A percentile compares a stretch with the other conserved stretches of the same genome.
phyloP scores from a whole-genome alignment of 768 basidiomycete species.

The Calocybe cyanea region DNA sequence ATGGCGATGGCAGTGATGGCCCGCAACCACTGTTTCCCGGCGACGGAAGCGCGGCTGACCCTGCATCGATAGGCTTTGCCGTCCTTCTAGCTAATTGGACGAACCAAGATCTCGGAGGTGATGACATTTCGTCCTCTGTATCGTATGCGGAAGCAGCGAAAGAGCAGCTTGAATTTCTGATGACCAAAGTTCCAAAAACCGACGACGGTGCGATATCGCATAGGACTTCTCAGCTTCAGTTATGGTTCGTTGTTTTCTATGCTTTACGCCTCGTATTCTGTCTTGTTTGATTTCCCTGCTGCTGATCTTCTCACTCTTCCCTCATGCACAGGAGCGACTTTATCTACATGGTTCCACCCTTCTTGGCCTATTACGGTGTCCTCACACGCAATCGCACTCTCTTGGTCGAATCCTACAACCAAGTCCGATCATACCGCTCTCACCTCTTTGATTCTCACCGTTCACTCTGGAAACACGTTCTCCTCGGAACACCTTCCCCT shows the following conservation, averaged over 20 bases:
- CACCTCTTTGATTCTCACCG: slow-evolving; percentile 44
- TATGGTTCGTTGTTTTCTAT: slow-evolving; percentile 47
- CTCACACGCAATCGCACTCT: slow-evolving; percentile 52
- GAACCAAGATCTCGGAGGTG: slow-evolving; percentile 31
- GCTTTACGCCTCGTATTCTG: not conserved
- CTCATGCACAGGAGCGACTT: slow-evolving; percentile 60
- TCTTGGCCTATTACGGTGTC: slow-evolving; percentile 81
- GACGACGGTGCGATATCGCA: slow-evolving; percentile 82
- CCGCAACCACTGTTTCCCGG: slow-evolving; percentile 56
- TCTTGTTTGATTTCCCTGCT: too few relatives aligned
- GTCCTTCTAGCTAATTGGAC: slow-evolving; percentile 59
- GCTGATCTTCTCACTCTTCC: too few relatives aligned
- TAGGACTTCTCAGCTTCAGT: slow-evolving; percentile 60
- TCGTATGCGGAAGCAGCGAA: slow-evolving; percentile 56
- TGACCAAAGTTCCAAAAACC: slow-evolving; percentile 55
- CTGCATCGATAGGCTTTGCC: slow-evolving; percentile 71
- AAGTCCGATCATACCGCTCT: slow-evolving; percentile 67
- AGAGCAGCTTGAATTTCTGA: slow-evolving; percentile 63
- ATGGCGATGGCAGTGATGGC: slow-evolving; percentile 27
- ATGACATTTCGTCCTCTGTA: slow-evolving; percentile 20
- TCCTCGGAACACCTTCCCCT: slow-evolving; percentile 39
- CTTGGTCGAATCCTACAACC: slow-evolving; percentile 62
- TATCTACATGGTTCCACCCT: slow-evolving; percentile 84
- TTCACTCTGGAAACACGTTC: slow-evolving; percentile 76
- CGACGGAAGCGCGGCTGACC: slow-evolving; percentile 69